phyloP scores from a whole-genome alignment of 2,329 filamentous ascomycete species.

The Penicillium fuscoglaucum region DNA sequence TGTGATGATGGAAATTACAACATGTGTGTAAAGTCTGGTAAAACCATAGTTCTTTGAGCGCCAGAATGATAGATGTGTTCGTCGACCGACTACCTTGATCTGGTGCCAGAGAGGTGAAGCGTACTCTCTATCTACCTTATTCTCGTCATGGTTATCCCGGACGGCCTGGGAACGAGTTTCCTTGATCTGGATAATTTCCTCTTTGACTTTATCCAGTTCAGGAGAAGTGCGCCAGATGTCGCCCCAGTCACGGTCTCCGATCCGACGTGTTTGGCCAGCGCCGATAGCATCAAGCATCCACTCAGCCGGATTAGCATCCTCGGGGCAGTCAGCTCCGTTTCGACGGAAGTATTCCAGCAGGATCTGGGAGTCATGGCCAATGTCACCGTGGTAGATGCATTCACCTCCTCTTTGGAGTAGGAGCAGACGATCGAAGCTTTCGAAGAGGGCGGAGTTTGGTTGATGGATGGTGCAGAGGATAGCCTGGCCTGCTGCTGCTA shows the following conservation, averaged over 20 bases:
- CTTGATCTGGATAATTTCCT: constrained; percentile 67
- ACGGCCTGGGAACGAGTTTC: constrained; percentile 55
- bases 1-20: constrained; percentile 73
- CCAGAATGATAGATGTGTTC: constrained; percentile 80
- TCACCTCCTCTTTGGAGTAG: constrained; percentile 56
- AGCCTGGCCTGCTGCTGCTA: constrained; percentile 59
- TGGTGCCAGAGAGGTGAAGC: constrained; percentile 79
- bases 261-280: constrained; percentile 68
- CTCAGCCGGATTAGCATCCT: constrained; percentile 55
- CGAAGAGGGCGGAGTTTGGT: constrained; percentile 57
- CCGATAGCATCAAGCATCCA: constrained; percentile 63
- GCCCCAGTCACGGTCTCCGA: constrained; percentile 75
- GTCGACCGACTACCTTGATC: constrained; percentile 69
- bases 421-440: constrained; percentile 58
- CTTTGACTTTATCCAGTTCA: constrained; percentile 67
- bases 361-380: constrained; percentile 52
- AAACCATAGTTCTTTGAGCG: constrained; percentile 86
- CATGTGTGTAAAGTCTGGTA: constrained; percentile 81
- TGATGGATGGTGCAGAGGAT: constrained; percentile 64
- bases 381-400: constrained; percentile 56
- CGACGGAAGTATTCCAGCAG: constrained; percentile 56
- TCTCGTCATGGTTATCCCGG: constrained; percentile 36
- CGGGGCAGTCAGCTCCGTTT: constrained; percentile 53
- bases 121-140: constrained; percentile 68
- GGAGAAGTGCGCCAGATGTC: constrained; percentile 75